Conservation (phyloP, 306 rosid genomes). For the Vigna trinervia region DNA sequence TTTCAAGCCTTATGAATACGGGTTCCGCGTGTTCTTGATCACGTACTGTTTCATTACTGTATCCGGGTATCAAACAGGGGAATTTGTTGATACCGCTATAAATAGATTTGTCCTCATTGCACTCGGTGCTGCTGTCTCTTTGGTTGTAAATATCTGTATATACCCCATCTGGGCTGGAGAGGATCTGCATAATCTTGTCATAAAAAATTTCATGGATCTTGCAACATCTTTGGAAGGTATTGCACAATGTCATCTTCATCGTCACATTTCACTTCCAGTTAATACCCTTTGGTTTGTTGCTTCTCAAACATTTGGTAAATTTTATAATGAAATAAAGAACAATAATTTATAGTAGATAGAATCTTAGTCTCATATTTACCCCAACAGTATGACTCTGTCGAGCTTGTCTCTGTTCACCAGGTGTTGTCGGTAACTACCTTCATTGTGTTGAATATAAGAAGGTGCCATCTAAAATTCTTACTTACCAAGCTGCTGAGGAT, state of each 20-base stretch:
- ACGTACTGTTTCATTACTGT: constrained; percentile 13
- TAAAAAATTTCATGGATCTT: constrained; percentile 5
- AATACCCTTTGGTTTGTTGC: background rate
- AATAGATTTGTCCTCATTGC: constrained; percentile 55
- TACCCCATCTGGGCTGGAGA: constrained; percentile 98
- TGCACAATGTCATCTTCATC: background rate
- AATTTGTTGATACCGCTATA: constrained; percentile 1
- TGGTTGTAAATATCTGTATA: constrained; percentile 79
- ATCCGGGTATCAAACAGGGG: constrained; percentile 1
- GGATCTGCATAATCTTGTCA: constrained; percentile 71
- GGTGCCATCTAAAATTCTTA: constrained; percentile 19
- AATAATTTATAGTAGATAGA: background rate
- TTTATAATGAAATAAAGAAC: background rate
- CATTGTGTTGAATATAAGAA: constrained; percentile 24
- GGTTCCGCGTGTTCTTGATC: constrained; percentile 10
- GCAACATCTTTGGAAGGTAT: constrained; percentile 22
- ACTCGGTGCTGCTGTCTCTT: constrained; percentile 80
- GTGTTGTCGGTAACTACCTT: background rate
- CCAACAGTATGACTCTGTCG: background rate
- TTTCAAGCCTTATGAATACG: constrained; percentile 7
- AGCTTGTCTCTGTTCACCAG: background rate
- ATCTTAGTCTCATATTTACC: background rate
- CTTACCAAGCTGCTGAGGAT: constrained; percentile 62
- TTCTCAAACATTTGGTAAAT: background rate
- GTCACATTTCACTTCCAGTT: background rate